These are phyloP conservation scores for Eucalyptus pauciflora DNA, from an alignment of 345 rosid genomes.

Conservation along the genomic window DNA sequence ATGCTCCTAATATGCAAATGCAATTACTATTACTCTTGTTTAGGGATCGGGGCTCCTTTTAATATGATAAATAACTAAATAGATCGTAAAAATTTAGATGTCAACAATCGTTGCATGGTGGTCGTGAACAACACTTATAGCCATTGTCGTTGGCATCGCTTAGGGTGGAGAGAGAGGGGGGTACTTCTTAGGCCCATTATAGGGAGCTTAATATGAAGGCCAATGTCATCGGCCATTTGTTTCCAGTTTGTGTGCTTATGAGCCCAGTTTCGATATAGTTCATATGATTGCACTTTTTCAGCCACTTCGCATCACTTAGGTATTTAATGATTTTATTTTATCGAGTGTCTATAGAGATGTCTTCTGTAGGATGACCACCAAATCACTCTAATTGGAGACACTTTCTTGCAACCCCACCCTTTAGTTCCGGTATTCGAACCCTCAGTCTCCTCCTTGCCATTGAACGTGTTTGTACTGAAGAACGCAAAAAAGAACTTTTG, in stretches of 20 bases:
- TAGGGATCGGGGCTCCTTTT: too few relatives aligned
- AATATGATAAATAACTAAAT: too few relatives aligned
- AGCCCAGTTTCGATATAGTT: neutral
- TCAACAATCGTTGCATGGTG: too few relatives aligned
- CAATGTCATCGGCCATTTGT: neutral
- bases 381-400: neutral
- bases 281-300: neutral
- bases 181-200: neutral
- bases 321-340: neutral
- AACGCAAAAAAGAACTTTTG: neutral
- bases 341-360: neutral
- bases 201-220: neutral
- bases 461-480: neutral
- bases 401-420: neutral
- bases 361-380: neutral
- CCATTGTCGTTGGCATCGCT: rapidly evolving
- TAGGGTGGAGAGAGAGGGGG: neutral
- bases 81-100: too few relatives aligned
- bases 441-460: neutral
- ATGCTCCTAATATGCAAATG: neutral
- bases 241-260: neutral
- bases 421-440: neutral
- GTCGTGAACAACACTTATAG: neutral
- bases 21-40: too few relatives aligned
- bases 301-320: neutral